Evolutionary conservation across 352 stramenopile genomes (phyloP), one percentile per base, ranked within the genome.

Genomic region (Plasmopara viticola): DNA sequence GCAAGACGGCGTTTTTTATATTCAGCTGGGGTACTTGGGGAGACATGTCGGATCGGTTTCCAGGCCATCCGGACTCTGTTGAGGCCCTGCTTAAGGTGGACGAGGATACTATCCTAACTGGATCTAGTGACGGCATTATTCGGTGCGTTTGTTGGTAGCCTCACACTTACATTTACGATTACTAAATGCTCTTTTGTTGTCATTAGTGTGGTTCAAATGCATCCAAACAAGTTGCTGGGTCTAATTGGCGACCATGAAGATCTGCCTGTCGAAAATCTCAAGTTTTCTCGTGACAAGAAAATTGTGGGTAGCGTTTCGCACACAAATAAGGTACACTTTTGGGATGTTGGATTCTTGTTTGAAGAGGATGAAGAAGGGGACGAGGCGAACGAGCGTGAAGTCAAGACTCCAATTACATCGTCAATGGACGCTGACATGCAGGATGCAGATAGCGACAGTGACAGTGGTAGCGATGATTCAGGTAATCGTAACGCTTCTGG

Each of bases 21-120:
- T 99, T 97, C 58, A 96, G 79, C 53, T 98, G 91, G 86, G 90
- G 87, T 20, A 94, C 74, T 13, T 99, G 95, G 95, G 92, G 90
- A 48, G 95, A 99, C 61, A 96, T 97, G 64, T 96, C 84, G 39
- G 95, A 98, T 72, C 85, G 95, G 5, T 98, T 98, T 57, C 89
- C 91, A 1, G 93, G 84, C 5, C 95, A 98, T 70, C 95, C 95
- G 2, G 77, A 96, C 31, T 97, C 84, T 20, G 87, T 99, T 29
- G 95, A 99, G 53, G 76, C 90, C 0, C 59, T 99, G 9, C 66
- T 98, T 1, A 98, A 98, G 64, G 78, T 99, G 44, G 95, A 98
- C 56, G 95, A 98, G 69, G 93, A 98, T 66, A 98, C 95, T 3
- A 58, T 99, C 9, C 73, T 98, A 29, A 98, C 96, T 4, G 96